A percentile compares a stretch with the other conserved stretches of the same genome.
phyloP scores from a whole-genome alignment of 1,284 basidiomycete species.

The Neonothopanus nambi region DNA sequence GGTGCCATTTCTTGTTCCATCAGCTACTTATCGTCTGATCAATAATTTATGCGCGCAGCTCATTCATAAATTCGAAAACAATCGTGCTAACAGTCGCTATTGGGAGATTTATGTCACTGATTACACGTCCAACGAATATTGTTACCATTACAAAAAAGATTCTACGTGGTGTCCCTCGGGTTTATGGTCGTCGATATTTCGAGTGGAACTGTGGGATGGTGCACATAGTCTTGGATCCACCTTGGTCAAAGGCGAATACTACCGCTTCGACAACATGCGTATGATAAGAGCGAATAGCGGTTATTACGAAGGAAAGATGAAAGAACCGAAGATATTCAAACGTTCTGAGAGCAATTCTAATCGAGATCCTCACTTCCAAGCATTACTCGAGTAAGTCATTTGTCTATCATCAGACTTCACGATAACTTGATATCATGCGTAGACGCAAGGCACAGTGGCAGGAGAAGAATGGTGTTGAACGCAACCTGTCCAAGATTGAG shows the following conservation, averaged over 20 bases:
- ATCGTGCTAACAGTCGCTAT: slow-evolving; percentile 33
- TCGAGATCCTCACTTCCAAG: slow-evolving; percentile 41
- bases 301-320: slow-evolving; percentile 54
- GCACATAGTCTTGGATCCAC: slow-evolving; percentile 39
- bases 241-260: slow-evolving; percentile 54
- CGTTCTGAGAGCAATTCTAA: slow-evolving; percentile 31
- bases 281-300: slow-evolving; percentile 41
- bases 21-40: not conserved
- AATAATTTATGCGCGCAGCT: slow-evolving; percentile 37
- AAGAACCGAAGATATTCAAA: slow-evolving; percentile 43
- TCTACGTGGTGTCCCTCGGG: slow-evolving; percentile 48
- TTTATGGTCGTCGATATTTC: slow-evolving; percentile 45
- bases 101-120: slow-evolving; percentile 68
- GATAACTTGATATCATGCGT: not conserved
- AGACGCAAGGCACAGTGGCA: slow-evolving; percentile 61
- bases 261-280: slow-evolving; percentile 55
- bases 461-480: slow-evolving; percentile 24
- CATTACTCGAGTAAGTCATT: slow-evolving; percentile 53
- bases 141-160: slow-evolving; percentile 32
- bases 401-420: not conserved
- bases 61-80: slow-evolving; percentile 42
- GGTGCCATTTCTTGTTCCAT: slow-evolving; percentile 18
- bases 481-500: slow-evolving; percentile 35
- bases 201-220: slow-evolving; percentile 58
- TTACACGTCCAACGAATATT: slow-evolving; percentile 49